phyloP scores from a whole-genome alignment of 2,329 filamentous ascomycete species.

The Orbilia quercus region DNA sequence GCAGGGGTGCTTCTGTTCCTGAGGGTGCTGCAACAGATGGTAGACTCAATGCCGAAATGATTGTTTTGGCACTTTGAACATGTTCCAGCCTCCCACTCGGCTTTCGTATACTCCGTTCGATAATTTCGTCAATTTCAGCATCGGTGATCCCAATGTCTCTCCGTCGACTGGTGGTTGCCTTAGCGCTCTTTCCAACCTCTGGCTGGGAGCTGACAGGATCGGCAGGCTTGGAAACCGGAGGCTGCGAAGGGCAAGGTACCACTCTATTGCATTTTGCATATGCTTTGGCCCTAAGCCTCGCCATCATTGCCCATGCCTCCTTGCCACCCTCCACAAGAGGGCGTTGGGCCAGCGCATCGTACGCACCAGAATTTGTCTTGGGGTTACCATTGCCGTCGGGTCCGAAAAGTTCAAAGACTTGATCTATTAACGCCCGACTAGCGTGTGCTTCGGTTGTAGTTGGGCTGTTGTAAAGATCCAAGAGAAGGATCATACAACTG shows the following conservation, averaged over 20 bases:
- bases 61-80: conserved; percentile 15
- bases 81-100: conserved; percentile 25
- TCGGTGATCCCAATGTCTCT: conserved; percentile 24
- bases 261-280: conserved; percentile 53
- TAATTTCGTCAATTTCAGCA: conserved; percentile 51
- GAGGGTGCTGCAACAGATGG: conserved; percentile 5
- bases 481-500: conserved; percentile 59
- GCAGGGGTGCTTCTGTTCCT: conserved; percentile 11
- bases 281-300: conserved; percentile 57
- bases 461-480: conserved; percentile 59
- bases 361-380: conserved; percentile 41
- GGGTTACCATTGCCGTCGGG: conserved; percentile 57
- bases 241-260: conserved; percentile 5
- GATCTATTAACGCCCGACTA: conserved; percentile 57
- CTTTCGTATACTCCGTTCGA: conserved; percentile 47
- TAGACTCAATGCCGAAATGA: conserved; percentile 38
- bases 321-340: conserved; percentile 58
- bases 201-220: conserved; percentile 12
- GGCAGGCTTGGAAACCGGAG: conserved; percentile 13
- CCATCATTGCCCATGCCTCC: conserved; percentile 59
- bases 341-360: conserved; percentile 53
- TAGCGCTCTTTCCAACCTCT: conserved; percentile 9
- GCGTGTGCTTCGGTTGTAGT: conserved; percentile 54
- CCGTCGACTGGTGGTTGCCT: neutral
- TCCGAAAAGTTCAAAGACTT: conserved; percentile 60